Conservation (phyloP, 2,329 filamentous ascomycete genomes). For the Penicillium sp. region DNA sequence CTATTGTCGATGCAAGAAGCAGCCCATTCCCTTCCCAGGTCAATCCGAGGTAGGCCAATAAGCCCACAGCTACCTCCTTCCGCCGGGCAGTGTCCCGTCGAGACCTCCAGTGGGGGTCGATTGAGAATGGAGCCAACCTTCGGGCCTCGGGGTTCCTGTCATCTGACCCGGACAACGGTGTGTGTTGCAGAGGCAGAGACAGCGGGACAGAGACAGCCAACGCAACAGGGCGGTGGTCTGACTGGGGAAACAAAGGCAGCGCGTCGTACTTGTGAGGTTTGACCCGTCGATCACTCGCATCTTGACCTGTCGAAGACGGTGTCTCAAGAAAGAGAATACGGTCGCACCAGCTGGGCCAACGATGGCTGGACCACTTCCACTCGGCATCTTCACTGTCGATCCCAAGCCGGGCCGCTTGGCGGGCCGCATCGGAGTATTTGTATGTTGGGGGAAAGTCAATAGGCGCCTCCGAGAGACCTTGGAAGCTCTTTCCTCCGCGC, state of each 20-base stretch:
- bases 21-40: constrained; percentile 53
- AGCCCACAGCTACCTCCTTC: constrained; percentile 64
- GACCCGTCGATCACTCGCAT: constrained; percentile 41
- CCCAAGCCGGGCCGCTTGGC: constrained; percentile 38
- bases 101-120: constrained; percentile 61
- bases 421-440: constrained; percentile 69
- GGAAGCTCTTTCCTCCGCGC: constrained; percentile 69
- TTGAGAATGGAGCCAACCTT: constrained; percentile 58
- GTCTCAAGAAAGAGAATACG: constrained; percentile 77
- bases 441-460: constrained; percentile 90
- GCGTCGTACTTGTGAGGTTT: constrained; percentile 68
- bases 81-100: constrained; percentile 58
- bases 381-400: constrained; percentile 39
- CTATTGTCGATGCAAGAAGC: constrained; percentile 44
- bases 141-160: constrained; percentile 36
- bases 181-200: constrained; percentile 44
- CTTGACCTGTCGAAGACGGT: constrained; percentile 55
- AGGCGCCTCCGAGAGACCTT: constrained; percentile 74
- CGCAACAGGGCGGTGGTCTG: constrained; percentile 85
- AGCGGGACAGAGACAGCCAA: constrained; percentile 68
- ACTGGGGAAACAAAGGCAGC: constrained; percentile 77
- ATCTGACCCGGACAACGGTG: constrained; percentile 35
- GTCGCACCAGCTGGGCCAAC: constrained; percentile 94
- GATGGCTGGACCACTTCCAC: constrained; percentile 78
- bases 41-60: constrained; percentile 57